Conservation (phyloP, 2,329 filamentous ascomycete species). For the Sarocladiaceae sp. region DNA sequence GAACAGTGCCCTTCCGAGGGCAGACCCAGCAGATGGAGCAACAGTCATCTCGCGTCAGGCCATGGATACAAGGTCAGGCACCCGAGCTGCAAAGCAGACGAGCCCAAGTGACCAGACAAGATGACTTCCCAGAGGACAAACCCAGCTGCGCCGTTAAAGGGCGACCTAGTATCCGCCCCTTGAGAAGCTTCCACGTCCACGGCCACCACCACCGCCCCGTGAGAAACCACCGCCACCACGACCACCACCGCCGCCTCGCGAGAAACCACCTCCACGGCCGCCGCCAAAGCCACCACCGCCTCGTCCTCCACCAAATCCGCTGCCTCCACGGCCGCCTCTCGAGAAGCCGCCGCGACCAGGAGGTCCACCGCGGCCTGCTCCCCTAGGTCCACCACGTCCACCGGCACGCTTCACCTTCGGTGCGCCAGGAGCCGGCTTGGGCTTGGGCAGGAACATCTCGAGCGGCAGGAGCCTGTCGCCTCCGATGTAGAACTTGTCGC, state of each 20-base stretch:
- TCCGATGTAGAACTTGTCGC: conserved; percentile 96
- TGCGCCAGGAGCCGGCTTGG: conserved; percentile 68
- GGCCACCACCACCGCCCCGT: conserved; percentile 14
- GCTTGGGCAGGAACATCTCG: conserved; percentile 95
- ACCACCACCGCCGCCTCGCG: conserved; percentile 14
- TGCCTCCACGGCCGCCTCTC: conserved; percentile 20
- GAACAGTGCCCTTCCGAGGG: background rate
- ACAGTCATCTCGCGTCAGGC: too few relatives aligned
- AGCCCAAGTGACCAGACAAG: too few relatives aligned
- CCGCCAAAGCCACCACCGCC: conserved; percentile 16
- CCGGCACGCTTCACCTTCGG: conserved; percentile 58
- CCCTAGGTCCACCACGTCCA: conserved; percentile 33
- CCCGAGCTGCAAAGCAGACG: too few relatives aligned
- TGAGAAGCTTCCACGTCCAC: conserved; percentile 11
- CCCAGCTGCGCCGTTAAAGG: background rate
- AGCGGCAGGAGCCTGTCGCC: conserved; percentile 91
- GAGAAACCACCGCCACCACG: conserved; percentile 15
- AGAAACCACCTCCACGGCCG: conserved; percentile 17
- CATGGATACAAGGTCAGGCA: too few relatives aligned
- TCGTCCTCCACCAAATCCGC: conserved; percentile 17
- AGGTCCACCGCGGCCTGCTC: conserved; percentile 13
- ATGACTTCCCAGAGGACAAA: too few relatives aligned
- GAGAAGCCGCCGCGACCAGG: conserved; percentile 12
- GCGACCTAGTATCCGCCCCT: conserved; percentile 16
- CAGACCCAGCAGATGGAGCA: background rate